A percentile compares a stretch with the other conserved stretches of the same genome.
phyloP scores from a whole-genome alignment of 2,329 filamentous ascomycete species.

The Pleomassaria siparia region DNA sequence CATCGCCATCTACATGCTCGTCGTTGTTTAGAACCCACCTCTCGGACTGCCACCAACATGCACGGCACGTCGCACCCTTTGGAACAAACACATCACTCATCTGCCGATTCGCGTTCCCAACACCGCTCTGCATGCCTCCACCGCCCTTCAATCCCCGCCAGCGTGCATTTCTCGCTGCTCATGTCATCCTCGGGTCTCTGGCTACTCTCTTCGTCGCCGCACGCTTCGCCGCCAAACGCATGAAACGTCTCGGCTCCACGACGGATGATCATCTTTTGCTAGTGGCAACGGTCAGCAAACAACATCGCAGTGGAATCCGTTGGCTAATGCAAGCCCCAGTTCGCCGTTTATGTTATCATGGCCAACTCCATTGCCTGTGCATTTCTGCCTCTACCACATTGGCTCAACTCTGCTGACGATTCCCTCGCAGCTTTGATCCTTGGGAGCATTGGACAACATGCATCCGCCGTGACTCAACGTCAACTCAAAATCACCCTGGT shows the following conservation, averaged over 20 bases:
- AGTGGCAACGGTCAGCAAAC: constrained; percentile 18
- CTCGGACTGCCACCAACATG: background rate
- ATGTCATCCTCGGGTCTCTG: constrained; percentile 19
- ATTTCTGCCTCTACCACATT: background rate
- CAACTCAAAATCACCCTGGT: background rate
- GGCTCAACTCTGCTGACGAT: background rate
- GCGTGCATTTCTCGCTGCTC: constrained; percentile 12
- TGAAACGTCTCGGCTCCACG: constrained; percentile 16
- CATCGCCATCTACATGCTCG: background rate
- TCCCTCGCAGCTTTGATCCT: background rate
- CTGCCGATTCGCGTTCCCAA: background rate
- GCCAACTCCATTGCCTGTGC: background rate
- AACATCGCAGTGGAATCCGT: background rate
- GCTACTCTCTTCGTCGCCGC: constrained; percentile 20
- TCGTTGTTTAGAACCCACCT: background rate
- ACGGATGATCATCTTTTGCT: constrained; percentile 26
- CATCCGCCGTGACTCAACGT: background rate
- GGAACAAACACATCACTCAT: background rate
- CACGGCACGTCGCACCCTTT: background rate
- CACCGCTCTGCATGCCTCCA: background rate
- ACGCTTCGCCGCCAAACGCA: constrained; percentile 23
- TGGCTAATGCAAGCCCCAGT: background rate
- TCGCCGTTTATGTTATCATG: background rate
- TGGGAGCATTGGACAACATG: background rate
- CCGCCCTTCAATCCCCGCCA: background rate